Evolutionary conservation across 2,329 filamentous ascomycete genomes (phyloP), one percentile per base, ranked within the genome.

Genomic region (Penicillium sp.): DNA sequence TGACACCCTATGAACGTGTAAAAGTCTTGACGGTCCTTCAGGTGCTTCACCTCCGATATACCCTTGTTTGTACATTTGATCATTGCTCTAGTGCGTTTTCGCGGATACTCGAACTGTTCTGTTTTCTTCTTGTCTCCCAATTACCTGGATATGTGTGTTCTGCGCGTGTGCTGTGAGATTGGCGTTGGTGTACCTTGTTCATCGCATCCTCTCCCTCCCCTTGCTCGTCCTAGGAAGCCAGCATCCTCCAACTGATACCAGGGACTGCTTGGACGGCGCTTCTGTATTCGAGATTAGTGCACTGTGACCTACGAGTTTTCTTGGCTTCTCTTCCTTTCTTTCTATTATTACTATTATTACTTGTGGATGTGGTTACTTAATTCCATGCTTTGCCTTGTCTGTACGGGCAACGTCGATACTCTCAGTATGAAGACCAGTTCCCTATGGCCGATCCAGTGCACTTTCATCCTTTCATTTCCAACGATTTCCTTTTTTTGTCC

Each of bases 1-100:
- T 49, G 73, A 74, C 53, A 61, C 64, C 62, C 59, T 75, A 61
- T 76, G 67, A 73, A 71, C 59, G 67, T 68, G 61, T 52, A 62
- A 64, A 63, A 66, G 62, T 65, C 62, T 65, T 64, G 57, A 67
- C 62, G 65, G 66, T 68, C 64, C 62, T 71, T 67, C 64, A 65
- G 62, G 65, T 70, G 63, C 60, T 61, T 68, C 64, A 59, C 55
- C 61, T 69, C 62, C 66, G 63, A 69, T 73, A 73, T 73, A 73
- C 70, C 70, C 70, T 69, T 72, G 66, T 64, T 72, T 68, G 70
- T 73, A 73, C 64, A 71, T 72, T 70, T 69, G 64, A 56, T 67
- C 60, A 58, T 61, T 61, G 55, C 61, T 57, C 50, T 61, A 56
- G 57, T 66, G 60, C 62, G 62, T 61, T 67, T 56, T 62, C 42